phyloP scores from a whole-genome alignment of 495 filamentous ascomycete genomes.

The Staphylotrichum longicolle region DNA sequence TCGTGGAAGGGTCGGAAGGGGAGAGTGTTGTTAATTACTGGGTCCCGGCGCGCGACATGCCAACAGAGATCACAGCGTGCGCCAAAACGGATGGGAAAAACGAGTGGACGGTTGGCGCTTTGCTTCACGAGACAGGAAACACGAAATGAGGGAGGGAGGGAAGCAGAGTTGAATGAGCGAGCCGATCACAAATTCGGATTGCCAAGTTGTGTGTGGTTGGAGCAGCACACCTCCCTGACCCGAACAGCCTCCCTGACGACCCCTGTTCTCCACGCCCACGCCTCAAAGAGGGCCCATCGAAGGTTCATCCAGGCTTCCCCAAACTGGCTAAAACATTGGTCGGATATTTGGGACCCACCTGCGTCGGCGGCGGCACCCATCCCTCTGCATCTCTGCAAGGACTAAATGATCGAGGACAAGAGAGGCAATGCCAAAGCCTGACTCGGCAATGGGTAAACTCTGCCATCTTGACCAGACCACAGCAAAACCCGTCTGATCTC shows the following conservation, averaged over 20 bases:
- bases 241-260: not conserved
- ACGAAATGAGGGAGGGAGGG: not conserved
- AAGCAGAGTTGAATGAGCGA: not conserved
- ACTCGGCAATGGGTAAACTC: too few relatives aligned
- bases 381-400: too few relatives aligned
- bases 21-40: not conserved
- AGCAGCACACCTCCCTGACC: not conserved
- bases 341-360: too few relatives aligned
- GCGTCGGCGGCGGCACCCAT: too few relatives aligned
- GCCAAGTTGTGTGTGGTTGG: not conserved
- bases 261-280: not conserved
- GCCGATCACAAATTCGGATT: conserved; percentile 1
- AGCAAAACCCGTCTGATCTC: too few relatives aligned
- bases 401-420: too few relatives aligned
- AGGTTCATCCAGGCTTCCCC: too few relatives aligned
- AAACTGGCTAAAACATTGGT: too few relatives aligned
- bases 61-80: not conserved
- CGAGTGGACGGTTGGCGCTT: not conserved
- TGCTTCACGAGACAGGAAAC: not conserved
- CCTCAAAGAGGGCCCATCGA: not conserved
- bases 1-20: too few relatives aligned
- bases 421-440: too few relatives aligned
- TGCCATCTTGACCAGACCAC: too few relatives aligned
- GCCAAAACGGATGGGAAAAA: not conserved
- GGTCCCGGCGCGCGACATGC: not conserved